These are phyloP conservation scores for Rhynchospora tenuis DNA, from an alignment of 176 grass and related monocot species.

Conservation along the genomic window DNA sequence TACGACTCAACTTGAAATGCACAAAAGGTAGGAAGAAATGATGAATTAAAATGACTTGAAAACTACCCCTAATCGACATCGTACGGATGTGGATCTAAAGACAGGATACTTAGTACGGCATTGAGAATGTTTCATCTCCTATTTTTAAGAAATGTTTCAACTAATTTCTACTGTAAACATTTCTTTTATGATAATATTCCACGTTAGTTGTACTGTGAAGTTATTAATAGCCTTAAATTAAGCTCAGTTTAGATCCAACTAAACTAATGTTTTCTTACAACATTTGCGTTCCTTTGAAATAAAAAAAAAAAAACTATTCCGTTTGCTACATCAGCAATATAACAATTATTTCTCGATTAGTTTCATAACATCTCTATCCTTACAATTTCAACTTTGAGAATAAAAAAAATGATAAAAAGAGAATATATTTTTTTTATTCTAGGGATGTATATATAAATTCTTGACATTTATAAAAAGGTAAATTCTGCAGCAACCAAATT, in stretches of 20 bases:
- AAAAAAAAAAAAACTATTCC: too few species aligned
- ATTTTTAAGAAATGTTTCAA: not conserved
- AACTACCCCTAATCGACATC: not conserved
- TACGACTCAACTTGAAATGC: not conserved
- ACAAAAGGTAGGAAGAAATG: conserved; percentile 3
- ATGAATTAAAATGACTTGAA: not conserved
- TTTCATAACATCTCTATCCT: too few species aligned
- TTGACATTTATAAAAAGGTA: too few species aligned
- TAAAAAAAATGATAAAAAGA: too few species aligned
- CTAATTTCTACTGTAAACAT: not conserved
- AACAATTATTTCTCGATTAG: too few species aligned
- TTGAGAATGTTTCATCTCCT: not conserved
- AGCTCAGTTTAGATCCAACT: not conserved
- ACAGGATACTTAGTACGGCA: not conserved
- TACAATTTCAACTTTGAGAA: too few species aligned
- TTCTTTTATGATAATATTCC: not conserved
- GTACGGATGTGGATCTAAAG: not conserved
- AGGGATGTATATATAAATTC: too few species aligned
- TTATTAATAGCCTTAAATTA: not conserved
- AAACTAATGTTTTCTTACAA: not conserved
- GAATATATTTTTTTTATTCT: too few species aligned
- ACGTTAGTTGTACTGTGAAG: not conserved
- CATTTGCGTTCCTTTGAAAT: too few species aligned
- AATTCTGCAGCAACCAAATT: too few species aligned
- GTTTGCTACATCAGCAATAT: too few species aligned